These are phyloP conservation scores for Parachaetomium inaequale DNA, from an alignment of 495 filamentous ascomycete species.

Conservation along the genomic window DNA sequence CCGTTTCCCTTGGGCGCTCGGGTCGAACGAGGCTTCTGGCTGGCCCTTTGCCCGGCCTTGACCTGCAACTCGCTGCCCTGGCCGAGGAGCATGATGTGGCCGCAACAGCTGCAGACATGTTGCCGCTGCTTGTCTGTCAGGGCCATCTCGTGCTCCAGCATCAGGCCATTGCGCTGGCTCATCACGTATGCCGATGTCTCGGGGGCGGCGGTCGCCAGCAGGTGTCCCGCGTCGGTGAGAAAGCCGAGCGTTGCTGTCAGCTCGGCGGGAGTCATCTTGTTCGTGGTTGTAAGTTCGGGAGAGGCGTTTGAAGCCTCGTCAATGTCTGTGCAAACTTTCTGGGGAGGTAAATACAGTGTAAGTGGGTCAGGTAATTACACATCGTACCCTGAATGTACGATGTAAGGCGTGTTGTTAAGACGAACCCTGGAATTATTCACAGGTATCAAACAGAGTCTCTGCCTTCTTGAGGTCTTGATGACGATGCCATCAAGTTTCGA, in stretches of 20 bases:
- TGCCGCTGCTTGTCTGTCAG: conserved; percentile 43
- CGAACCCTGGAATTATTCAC: too few species aligned
- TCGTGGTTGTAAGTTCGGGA: background rate
- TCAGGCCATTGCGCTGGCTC: conserved; percentile 39
- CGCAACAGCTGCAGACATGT: conserved; percentile 49
- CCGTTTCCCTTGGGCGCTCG: conserved; percentile 11
- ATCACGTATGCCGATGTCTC: conserved; percentile 51
- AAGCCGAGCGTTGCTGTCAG: conserved; percentile 36
- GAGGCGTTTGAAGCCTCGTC: too few species aligned
- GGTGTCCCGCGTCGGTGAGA: conserved; percentile 50
- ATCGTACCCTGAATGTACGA: too few species aligned
- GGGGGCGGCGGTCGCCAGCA: conserved; percentile 43
- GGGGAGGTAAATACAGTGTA: too few species aligned
- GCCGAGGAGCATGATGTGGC: conserved; percentile 50
- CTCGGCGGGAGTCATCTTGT: conserved; percentile 30
- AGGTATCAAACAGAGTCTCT: too few species aligned
- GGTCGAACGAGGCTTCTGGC: conserved; percentile 13
- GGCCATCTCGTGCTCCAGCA: conserved; percentile 42
- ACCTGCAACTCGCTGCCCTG: conserved; percentile 38
- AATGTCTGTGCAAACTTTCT: background rate
- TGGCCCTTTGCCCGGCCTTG: conserved; percentile 26
- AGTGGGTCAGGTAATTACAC: background rate
- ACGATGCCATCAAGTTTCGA: too few species aligned
- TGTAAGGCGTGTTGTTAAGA: too few species aligned
- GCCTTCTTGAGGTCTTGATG: too few species aligned